These are phyloP conservation scores for Allantophomopsis lycopodina DNA, from an alignment of 2,329 filamentous ascomycete genomes.

Conservation along the genomic window DNA sequence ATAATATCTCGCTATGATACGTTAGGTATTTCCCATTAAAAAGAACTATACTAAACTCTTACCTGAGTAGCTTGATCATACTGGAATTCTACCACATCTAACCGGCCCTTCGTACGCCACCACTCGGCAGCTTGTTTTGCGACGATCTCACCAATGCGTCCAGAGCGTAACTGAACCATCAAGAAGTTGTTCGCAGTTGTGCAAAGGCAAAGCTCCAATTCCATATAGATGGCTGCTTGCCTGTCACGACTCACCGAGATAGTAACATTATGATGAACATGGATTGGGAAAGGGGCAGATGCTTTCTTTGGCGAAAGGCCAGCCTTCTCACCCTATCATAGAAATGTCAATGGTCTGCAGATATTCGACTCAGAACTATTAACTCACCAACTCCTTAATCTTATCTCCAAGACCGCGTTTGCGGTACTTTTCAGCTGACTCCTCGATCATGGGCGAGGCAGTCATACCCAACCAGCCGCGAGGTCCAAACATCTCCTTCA, in stretches of 20 bases:
- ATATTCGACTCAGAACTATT: conserved; percentile 1
- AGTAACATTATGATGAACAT: conserved; percentile 3
- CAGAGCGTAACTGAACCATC: conserved; percentile 17
- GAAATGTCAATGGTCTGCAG: conserved; percentile 5
- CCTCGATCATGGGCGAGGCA: conserved; percentile 5
- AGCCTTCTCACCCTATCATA: no score
- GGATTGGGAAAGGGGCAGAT: conserved; percentile 2
- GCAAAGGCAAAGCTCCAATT: conserved; percentile 17
- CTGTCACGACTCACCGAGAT: conserved; percentile 13
- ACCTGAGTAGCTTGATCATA: conserved; percentile 34
- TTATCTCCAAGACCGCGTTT: conserved; percentile 15
- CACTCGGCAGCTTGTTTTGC: conserved; percentile 16
- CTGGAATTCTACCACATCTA: conserved; percentile 33
- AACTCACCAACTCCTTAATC: conserved; percentile 15
- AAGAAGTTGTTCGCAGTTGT: conserved; percentile 18
- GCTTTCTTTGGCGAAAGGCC: not conserved
- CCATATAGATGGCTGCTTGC: conserved; percentile 16
- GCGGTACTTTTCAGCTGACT: conserved; percentile 4
- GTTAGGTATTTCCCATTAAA: no score
- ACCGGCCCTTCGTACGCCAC: conserved; percentile 29
- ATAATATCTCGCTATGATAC: conserved; percentile 23
- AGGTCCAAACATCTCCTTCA: conserved; percentile 20
- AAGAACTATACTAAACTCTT: no score
- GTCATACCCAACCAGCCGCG: conserved; percentile 16
- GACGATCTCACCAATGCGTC: conserved; percentile 13